Conservation (phyloP, 2,329 filamentous ascomycete species). For the Talaromyces sp. region DNA sequence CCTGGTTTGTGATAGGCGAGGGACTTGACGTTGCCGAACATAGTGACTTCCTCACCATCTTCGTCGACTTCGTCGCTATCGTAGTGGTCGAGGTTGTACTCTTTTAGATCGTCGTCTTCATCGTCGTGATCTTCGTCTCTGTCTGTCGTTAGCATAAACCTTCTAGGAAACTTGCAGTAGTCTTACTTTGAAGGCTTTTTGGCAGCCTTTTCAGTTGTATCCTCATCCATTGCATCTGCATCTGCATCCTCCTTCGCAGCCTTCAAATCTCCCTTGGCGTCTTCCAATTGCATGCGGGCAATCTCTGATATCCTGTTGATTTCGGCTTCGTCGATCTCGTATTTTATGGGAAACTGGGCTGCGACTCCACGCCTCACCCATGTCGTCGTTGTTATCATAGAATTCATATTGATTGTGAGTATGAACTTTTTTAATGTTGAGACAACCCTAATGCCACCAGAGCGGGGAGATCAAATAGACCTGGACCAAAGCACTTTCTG, state of each 20-base stretch:
- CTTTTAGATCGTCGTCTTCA: constrained; percentile 84
- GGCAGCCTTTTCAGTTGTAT: constrained; percentile 21
- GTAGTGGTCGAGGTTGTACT: constrained; percentile 95
- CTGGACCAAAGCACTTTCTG: not conserved
- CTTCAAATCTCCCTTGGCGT: constrained; percentile 81
- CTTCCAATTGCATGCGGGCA: constrained; percentile 78
- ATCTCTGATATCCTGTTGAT: constrained; percentile 71
- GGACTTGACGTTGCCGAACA: constrained; percentile 94
- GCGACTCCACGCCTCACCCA: constrained; percentile 77
- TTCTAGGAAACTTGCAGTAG: not conserved
- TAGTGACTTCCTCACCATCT: constrained; percentile 69
- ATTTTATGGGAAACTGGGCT: constrained; percentile 71
- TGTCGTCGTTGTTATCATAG: constrained; percentile 71
- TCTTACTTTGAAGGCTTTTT: constrained; percentile 17
- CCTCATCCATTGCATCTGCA: constrained; percentile 36
- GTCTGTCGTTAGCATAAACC: not conserved
- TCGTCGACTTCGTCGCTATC: constrained; percentile 75
- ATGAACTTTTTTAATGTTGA: not conserved
- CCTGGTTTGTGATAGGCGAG: constrained; percentile 92
- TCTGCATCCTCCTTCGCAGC: constrained; percentile 59
- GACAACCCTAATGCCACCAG: not conserved
- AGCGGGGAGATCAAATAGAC: constrained; percentile 10
- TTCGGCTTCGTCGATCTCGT: constrained; percentile 71
- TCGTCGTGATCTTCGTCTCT: constrained; percentile 61
- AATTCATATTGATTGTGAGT: constrained; percentile 31